Base-by-base conservation (phyloP, 495 filamentous ascomycete genomes). In the Hypoxylon trugodes region DNA sequence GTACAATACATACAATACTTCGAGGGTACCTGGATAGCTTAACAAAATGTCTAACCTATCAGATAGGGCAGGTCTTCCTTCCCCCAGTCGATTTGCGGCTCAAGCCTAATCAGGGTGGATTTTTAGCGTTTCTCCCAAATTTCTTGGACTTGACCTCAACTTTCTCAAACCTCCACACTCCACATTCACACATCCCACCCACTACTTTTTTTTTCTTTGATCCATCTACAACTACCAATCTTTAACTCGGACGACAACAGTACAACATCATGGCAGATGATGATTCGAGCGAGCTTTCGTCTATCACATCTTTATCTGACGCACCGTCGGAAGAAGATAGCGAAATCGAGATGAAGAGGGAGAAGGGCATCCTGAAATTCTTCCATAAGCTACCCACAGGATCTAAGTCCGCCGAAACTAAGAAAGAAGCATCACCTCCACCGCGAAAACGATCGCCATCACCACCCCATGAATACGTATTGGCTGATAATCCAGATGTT, bases 401-500 rank as follows among this genome's bases (percentile, higher is more conserved):
- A 18, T 33, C 68, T 10, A 76, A 73, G 58, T 68, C 74, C 21
- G 66, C 64, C 42, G 60, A 72, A 59, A 66, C 76, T 16, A 70
- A 73, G 64, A 74, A 73, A 68, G 79, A 77, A 60, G 65, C 68
- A 51, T 84, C 89, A 63, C 88, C 89, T 46, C 89, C 90, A 25
- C 81, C 87, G 57, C 89, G 89, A 59, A 88, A 87, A 79, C 82
- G 92, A 65, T 85, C 87, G 47, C 87, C 91, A 24, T 94, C 92
- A 66, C 93, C 93, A 69, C 87, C 90, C 4, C 93, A 96, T 76
- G 91, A 93, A 82, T 89, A 89, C 76, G 88, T 93, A 16, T 72
- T 96, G 35, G 91, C 91, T 55, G 93, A 97, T 75, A 93, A 95
- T 76, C 79, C 89, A 46, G 88, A 91, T 68, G 89, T 97, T 77